Conservation (phyloP, 73 alveolate genomes). For the Breviolum minutum region DNA sequence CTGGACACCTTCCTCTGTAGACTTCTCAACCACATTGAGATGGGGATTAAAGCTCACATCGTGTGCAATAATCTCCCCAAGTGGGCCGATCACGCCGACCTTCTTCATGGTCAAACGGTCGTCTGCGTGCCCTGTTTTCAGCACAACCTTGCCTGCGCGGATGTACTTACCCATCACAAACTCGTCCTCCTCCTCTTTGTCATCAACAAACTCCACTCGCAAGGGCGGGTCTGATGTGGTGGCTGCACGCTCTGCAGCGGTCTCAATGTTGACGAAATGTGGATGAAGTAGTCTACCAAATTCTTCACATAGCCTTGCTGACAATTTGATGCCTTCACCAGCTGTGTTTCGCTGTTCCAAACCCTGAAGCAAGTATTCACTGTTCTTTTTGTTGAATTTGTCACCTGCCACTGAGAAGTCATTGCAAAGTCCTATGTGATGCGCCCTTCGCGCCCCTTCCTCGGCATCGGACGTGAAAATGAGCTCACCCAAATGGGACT, state of each 20-base stretch:
- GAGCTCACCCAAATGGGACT: not conserved
- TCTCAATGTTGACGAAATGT: conserved; percentile 25
- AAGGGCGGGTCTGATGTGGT: not conserved
- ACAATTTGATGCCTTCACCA: conserved; percentile 7
- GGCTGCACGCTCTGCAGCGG: conserved; percentile 14
- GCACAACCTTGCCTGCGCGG: not conserved
- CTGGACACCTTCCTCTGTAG: not conserved
- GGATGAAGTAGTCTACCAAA: conserved; percentile 30
- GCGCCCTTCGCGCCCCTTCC: not conserved
- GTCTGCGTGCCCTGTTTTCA: not conserved
- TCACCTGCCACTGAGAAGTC: conserved; percentile 2
- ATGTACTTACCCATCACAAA: not conserved
- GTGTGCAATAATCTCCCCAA: conserved; percentile 58
- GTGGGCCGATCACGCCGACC: conserved; percentile 36
- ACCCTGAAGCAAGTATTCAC: not conserved
- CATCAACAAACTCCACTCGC: not conserved
- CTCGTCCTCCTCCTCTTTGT: not conserved
- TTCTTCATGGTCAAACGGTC: conserved; percentile 7
- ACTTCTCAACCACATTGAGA: conserved; percentile 32
- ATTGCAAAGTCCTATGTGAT: conserved; percentile 27
- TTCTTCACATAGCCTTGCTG: not conserved
- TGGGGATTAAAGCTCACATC: conserved; percentile 51
- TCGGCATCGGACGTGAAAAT: not conserved
- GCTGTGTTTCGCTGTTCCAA: conserved; percentile 15
- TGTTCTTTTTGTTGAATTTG: not conserved